Conservation (phyloP, 2,329 filamentous ascomycete genomes). For the Diaporthe australafricana region DNA sequence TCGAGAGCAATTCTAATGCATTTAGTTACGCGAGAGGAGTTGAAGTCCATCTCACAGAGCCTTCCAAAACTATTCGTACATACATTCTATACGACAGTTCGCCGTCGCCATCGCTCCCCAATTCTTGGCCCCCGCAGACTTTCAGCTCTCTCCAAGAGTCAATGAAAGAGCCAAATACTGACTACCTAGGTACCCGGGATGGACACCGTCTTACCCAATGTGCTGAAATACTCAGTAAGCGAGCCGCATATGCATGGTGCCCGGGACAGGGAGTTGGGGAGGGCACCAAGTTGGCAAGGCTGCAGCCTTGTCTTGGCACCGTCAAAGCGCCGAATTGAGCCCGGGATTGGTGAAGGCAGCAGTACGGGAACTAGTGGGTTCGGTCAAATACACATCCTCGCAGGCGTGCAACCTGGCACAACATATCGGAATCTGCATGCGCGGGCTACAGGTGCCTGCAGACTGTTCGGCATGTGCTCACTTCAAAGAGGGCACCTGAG, state of each 20-base stretch:
- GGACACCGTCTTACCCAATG: too few species aligned
- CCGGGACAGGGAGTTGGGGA: neutral
- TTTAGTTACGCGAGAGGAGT: too few species aligned
- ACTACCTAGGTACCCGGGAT: too few species aligned
- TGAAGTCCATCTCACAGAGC: too few species aligned
- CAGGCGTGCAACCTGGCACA: neutral
- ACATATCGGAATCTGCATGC: neutral
- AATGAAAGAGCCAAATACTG: neutral
- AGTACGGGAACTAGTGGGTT: neutral
- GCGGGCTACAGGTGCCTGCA: neutral
- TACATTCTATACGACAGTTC: too few species aligned
- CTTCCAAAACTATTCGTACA: too few species aligned
- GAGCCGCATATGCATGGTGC: too few species aligned
- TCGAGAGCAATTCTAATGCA: too few species aligned
- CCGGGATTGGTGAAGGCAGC: neutral
- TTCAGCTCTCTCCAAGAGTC: neutral
- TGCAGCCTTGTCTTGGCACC: slow-evolving; percentile 21
- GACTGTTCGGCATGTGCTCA: neutral
- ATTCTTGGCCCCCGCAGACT: too few species aligned
- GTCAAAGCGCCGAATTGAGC: neutral
- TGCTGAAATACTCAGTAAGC: too few species aligned
- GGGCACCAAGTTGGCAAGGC: neutral
- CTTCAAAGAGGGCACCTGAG: neutral
- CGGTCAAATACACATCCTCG: neutral
- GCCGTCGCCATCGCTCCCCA: too few species aligned